phyloP scores from a whole-genome alignment of 495 filamentous ascomycete species.

The Aspergillus biplanus region DNA sequence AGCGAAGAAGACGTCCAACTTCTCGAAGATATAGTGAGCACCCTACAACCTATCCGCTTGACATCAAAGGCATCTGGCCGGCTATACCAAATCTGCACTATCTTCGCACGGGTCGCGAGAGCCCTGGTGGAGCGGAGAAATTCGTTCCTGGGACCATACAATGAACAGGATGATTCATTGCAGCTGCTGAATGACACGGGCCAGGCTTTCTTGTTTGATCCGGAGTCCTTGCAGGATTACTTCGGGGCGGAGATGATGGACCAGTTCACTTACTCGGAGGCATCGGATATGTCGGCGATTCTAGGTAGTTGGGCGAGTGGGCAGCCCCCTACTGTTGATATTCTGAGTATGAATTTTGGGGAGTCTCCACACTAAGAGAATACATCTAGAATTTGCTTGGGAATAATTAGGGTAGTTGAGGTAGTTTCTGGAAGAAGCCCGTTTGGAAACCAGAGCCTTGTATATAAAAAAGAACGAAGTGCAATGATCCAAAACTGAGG shows the following conservation, averaged over 20 bases:
- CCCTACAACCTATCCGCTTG: slow-evolving; percentile 15
- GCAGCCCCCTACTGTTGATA: slow-evolving; percentile 4
- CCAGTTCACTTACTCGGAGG: slow-evolving; percentile 9
- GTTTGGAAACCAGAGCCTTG: too few species aligned
- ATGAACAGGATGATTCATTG: slow-evolving; percentile 12
- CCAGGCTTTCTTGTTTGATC: slow-evolving; percentile 5
- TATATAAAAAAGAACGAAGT: too few species aligned
- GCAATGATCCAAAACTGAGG: too few species aligned
- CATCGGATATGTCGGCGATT: slow-evolving; percentile 10
- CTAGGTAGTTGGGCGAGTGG: slow-evolving; percentile 14
- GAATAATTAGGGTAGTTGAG: neutral
- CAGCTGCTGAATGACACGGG: slow-evolving; percentile 12
- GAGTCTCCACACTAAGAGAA: neutral
- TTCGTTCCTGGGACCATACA: slow-evolving; percentile 15
- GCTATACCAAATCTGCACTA: slow-evolving; percentile 27
- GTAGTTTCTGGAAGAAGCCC: too few species aligned
- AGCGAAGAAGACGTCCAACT: slow-evolving; percentile 24
- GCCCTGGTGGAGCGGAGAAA: slow-evolving; percentile 11
- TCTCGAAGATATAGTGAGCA: slow-evolving; percentile 26
- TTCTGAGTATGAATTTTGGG: slow-evolving; percentile 6
- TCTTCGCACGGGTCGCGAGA: slow-evolving; percentile 22
- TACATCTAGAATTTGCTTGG: neutral
- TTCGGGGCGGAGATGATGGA: slow-evolving; percentile 8
- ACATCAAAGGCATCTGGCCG: slow-evolving; percentile 22
- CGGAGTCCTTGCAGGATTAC: slow-evolving; percentile 10